phyloP scores from a whole-genome alignment of 1,139 yeast species.

The Blastobotrys indianensis region DNA sequence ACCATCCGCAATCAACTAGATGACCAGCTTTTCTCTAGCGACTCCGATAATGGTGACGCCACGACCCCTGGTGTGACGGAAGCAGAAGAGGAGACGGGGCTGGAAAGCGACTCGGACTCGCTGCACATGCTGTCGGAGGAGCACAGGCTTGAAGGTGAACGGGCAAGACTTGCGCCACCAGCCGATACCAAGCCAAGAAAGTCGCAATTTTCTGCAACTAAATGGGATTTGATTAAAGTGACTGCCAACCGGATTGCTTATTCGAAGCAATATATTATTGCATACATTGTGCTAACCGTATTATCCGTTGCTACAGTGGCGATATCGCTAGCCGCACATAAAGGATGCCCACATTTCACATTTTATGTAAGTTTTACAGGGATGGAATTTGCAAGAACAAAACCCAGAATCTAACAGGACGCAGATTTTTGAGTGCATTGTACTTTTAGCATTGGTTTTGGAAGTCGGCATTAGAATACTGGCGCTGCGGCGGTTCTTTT shows the following conservation, averaged over 20 bases:
- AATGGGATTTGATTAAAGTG: conserved; percentile 16
- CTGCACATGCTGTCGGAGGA: conserved; percentile 2
- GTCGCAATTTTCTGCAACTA: conserved; percentile 17
- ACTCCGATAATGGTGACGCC: conserved; percentile 1
- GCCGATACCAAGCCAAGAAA: background rate
- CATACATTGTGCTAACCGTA: conserved; percentile 15
- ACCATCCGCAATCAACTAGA: conserved; percentile 4
- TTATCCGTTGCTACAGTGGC: conserved; percentile 17
- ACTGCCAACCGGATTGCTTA: conserved; percentile 17
- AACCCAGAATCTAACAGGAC: background rate
- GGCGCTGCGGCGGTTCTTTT: conserved; percentile 16
- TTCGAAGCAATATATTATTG: conserved; percentile 18
- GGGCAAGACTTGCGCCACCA: background rate
- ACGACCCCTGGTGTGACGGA: conserved; percentile 2
- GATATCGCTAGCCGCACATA: conserved; percentile 17
- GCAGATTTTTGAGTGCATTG: conserved; percentile 15
- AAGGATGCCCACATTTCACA: conserved; percentile 19
- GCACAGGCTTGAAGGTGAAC: background rate
- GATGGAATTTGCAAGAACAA: background rate
- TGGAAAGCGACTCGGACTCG: background rate
- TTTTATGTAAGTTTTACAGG: conserved; percentile 11
- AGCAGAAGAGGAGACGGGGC: background rate
- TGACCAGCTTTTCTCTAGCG: conserved; percentile 7
- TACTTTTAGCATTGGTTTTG: conserved; percentile 16
- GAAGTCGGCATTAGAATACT: conserved; percentile 18